Percentiles rank a stretch among this genome's conserved stretches.
Conservation (phyloP, 345 rosid genomes). For the Eucalyptus leucophloia region DNA sequence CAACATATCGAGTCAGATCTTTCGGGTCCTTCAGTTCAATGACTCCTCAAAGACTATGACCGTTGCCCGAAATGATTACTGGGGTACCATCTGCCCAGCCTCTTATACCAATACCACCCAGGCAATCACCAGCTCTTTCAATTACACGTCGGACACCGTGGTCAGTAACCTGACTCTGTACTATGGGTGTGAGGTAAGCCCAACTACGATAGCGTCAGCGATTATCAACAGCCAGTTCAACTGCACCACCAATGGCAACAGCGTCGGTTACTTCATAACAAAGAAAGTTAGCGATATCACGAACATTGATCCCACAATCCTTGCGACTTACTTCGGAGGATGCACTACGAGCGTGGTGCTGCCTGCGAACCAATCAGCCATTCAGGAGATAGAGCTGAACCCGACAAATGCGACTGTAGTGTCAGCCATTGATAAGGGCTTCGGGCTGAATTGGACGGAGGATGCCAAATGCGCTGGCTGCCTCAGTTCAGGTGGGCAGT, state of each 20-base stretch:
- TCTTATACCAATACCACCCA: too few species aligned
- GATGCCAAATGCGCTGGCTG: accelerated
- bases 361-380: neutral
- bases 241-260: accelerated
- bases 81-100: accelerated
- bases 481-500: neutral
- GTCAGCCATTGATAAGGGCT: neutral
- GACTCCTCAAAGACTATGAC: accelerated
- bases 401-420: accelerated
- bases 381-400: accelerated
- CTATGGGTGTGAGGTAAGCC: too few species aligned
- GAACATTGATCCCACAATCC: accelerated
- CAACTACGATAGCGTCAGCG: accelerated
- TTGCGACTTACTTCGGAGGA: accelerated
- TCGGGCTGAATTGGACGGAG: neutral
- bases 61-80: too few species aligned
- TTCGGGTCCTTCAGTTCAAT: accelerated
- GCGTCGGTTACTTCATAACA: accelerated
- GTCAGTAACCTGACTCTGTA: too few species aligned
- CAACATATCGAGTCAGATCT: accelerated
- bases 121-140: too few species aligned
- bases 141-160: too few species aligned
- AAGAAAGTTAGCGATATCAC: too few species aligned
- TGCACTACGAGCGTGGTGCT: neutral
- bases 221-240: accelerated